Percentiles rank a stretch among this genome's conserved stretches.
Conservation (phyloP, 2,329 filamentous ascomycete species). For the Lecanicillium sp. region DNA sequence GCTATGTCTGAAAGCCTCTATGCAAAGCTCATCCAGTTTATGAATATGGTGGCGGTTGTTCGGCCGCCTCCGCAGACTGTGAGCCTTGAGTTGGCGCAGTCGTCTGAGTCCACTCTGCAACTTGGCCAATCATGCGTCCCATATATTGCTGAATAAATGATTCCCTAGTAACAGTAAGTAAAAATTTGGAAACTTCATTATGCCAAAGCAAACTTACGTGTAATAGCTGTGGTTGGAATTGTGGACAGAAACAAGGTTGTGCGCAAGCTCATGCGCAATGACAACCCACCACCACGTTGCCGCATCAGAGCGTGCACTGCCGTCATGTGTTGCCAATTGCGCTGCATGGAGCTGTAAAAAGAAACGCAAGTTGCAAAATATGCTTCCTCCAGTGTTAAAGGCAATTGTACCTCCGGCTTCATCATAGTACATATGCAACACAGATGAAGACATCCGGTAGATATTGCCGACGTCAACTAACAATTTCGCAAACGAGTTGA, state of each 20-base stretch:
- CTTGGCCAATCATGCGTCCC: conserved; percentile 54
- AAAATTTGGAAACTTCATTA: conserved; percentile 3
- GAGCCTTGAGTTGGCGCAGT: background rate
- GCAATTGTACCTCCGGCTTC: conserved; percentile 73
- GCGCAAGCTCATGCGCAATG: conserved; percentile 90
- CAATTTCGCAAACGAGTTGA: conserved; percentile 62
- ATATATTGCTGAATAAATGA: conserved; percentile 75
- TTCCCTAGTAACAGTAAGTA: conserved; percentile 41
- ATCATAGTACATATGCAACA: conserved; percentile 84
- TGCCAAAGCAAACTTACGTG: conserved; percentile 40
- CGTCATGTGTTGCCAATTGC: conserved; percentile 25
- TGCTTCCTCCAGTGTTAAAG: conserved; percentile 78
- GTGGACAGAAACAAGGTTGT: conserved; percentile 79
- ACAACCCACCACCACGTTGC: conserved; percentile 89
- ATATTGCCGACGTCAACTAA: conserved; percentile 62
- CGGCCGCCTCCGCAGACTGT: background rate
- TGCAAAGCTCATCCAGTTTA: background rate
- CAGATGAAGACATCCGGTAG: conserved; percentile 60
- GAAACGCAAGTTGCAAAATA: conserved; percentile 92
- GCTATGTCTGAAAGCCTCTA: background rate
- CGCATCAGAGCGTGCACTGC: conserved; percentile 55
- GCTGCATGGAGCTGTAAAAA: conserved; percentile 69
- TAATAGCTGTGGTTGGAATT: conserved; percentile 76
- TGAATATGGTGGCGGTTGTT: background rate
- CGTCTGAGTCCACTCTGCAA: conserved; percentile 7